These are phyloP conservation scores for Diplodia sapinea DNA, from an alignment of 2,329 filamentous ascomycete genomes.

Conservation along the genomic window DNA sequence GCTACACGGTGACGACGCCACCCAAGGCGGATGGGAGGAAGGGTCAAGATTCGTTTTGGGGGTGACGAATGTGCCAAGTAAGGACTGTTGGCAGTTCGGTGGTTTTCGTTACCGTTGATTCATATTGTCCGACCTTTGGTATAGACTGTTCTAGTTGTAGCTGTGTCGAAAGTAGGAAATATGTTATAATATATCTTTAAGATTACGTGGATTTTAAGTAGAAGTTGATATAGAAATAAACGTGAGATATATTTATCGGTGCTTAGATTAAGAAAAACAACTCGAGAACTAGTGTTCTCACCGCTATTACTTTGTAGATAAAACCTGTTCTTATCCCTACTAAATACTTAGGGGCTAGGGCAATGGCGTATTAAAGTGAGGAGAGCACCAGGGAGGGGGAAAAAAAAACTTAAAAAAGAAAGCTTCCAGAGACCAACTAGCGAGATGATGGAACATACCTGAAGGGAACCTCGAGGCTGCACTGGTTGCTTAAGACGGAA, in stretches of 20 bases:
- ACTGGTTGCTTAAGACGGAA: too few relatives aligned
- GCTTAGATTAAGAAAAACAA: too few relatives aligned
- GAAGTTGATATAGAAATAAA: neutral
- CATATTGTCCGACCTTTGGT: neutral
- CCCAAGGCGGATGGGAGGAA: constrained; percentile 49
- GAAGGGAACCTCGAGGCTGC: too few relatives aligned
- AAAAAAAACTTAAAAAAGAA: neutral
- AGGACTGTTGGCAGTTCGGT: neutral
- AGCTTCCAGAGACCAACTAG: neutral
- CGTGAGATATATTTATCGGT: too few relatives aligned
- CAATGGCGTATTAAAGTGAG: too few relatives aligned
- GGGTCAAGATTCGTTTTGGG: constrained; percentile 55
- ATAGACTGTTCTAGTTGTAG: neutral
- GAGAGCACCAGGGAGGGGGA: neutral
- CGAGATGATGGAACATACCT: neutral
- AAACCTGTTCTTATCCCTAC: too few relatives aligned
- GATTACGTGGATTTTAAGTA: neutral
- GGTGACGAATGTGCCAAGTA: constrained; percentile 34
- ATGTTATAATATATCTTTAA: neutral
- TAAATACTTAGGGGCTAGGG: too few relatives aligned
- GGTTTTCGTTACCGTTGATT: neutral
- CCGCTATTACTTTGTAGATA: too few relatives aligned
- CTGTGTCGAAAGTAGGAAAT: neutral
- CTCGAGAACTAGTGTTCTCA: too few relatives aligned
- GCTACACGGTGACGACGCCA: constrained; percentile 55